A percentile compares a stretch with the other conserved stretches of the same genome.
Conservation (phyloP, 2,329 filamentous ascomycete species). For the Elsinoe australis region DNA sequence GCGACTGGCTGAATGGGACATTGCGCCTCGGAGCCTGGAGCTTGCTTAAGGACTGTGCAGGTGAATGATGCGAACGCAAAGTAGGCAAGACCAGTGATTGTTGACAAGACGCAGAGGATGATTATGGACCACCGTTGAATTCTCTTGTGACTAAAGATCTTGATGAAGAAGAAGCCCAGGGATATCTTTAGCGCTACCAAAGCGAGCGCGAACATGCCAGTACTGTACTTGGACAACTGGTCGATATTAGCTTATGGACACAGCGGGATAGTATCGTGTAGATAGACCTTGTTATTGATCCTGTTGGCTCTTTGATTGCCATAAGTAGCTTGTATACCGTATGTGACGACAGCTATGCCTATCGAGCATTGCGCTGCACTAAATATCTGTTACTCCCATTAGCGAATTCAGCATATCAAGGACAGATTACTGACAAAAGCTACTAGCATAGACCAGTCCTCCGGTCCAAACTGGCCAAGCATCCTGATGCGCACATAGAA, state of each 20-base stretch:
- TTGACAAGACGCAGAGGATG: conserved; percentile 36
- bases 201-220: conserved; percentile 38
- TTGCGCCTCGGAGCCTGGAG: conserved; percentile 24
- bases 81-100: conserved; percentile 39
- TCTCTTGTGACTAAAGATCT: conserved; percentile 37
- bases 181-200: conserved; percentile 42
- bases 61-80: conserved; percentile 45
- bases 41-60: conserved; percentile 43
- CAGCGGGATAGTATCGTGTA: not conserved
- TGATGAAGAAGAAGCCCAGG: conserved; percentile 44
- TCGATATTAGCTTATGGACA: not conserved
- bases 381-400: not conserved
- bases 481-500: conserved; percentile 10
- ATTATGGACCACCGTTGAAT: conserved; percentile 38
- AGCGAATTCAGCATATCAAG: not conserved
- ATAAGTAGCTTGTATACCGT: not conserved
- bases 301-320: not conserved
- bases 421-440: not conserved
- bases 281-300: not conserved
- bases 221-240: conserved; percentile 7
- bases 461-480: conserved; percentile 5
- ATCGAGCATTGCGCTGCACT: conserved; percentile 12
- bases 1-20: conserved; percentile 18
- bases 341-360: conserved; percentile 4
- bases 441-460: conserved; percentile 14